A percentile compares a stretch with the other conserved stretches of the same genome.
Evolutionary conservation across 2,329 filamentous ascomycete genomes (phyloP).

Genomic region (Pseudogymnoascus sp.): DNA sequence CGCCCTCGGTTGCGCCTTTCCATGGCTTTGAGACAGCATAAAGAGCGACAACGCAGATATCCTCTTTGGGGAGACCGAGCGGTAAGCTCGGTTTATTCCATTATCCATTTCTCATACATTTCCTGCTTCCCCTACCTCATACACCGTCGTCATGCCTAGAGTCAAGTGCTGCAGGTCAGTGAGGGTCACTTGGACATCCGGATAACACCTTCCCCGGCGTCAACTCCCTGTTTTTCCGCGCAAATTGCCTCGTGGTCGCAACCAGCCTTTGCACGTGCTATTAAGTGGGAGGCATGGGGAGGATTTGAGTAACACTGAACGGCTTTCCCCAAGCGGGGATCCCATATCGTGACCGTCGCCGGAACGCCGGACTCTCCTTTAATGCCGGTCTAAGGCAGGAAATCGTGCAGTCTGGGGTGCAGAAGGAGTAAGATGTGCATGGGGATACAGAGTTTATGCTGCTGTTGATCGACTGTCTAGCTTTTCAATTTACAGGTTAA

Average conservation of each 20-base stretch:
- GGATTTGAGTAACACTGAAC: neutral
- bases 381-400: slow-evolving; percentile 3
- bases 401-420: slow-evolving; percentile 2
- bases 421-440: neutral
- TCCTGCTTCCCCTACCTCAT: neutral
- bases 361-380: neutral
- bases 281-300: too few relatives aligned
- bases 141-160: neutral
- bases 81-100: neutral
- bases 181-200: neutral
- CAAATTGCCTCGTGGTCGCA: neutral
- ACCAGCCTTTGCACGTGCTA: neutral
- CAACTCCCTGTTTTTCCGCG: neutral
- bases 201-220: neutral
- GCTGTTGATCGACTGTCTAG: neutral
- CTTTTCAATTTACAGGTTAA: neutral
- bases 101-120: neutral
- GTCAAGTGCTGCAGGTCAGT: neutral
- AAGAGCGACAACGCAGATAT: neutral
- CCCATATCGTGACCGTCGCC: neutral
- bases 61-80: neutral
- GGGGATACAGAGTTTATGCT: neutral
- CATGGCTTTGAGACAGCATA: neutral
- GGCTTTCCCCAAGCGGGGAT: neutral
- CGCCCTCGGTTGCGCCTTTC: neutral